Conservation (phyloP, 1,284 basidiomycete genomes). For the Agroathelia rolfsii region DNA sequence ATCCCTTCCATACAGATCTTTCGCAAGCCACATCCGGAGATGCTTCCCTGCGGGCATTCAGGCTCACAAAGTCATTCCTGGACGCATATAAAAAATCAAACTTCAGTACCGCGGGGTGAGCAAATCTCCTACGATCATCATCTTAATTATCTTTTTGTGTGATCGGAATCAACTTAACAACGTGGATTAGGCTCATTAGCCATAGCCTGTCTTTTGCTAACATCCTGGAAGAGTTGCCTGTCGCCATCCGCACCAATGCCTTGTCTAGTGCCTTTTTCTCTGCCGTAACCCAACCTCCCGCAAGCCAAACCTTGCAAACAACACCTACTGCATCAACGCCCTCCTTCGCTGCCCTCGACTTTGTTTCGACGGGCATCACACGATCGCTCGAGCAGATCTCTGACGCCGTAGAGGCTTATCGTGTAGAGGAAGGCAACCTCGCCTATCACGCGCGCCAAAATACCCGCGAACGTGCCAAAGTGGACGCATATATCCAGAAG, state of each 20-base stretch:
- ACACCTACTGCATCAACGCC: constrained; percentile 33
- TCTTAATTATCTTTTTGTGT: constrained; percentile 8
- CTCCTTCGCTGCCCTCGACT: constrained; percentile 51
- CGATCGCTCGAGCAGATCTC: constrained; percentile 75
- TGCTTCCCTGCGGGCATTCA: constrained; percentile 87
- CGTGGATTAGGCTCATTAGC: constrained; percentile 59
- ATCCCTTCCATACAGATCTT: constrained; percentile 38
- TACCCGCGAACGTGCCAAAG: constrained; percentile 76
- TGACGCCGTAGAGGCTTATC: constrained; percentile 78
- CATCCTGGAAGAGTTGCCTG: constrained; percentile 84
- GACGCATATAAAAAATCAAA: constrained; percentile 80
- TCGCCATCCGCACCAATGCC: constrained; percentile 82
- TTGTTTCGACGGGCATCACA: constrained; percentile 49
- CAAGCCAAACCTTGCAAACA: no score
- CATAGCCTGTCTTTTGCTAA: constrained; percentile 85
- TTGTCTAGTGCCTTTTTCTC: constrained; percentile 82
- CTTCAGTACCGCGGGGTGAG: constrained; percentile 79
- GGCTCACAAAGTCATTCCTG: constrained; percentile 76
- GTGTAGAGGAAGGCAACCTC: constrained; percentile 88
- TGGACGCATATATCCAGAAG: constrained; percentile 75
- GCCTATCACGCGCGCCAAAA: constrained; percentile 90
- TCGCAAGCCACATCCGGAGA: constrained; percentile 78
- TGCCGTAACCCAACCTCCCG: constrained; percentile 44
- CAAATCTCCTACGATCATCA: no score
- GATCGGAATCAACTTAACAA: constrained; percentile 12